These are phyloP conservation scores for Tolypocladium amazonense DNA, from an alignment of 2,329 filamentous ascomycete genomes.

Conservation along the genomic window DNA sequence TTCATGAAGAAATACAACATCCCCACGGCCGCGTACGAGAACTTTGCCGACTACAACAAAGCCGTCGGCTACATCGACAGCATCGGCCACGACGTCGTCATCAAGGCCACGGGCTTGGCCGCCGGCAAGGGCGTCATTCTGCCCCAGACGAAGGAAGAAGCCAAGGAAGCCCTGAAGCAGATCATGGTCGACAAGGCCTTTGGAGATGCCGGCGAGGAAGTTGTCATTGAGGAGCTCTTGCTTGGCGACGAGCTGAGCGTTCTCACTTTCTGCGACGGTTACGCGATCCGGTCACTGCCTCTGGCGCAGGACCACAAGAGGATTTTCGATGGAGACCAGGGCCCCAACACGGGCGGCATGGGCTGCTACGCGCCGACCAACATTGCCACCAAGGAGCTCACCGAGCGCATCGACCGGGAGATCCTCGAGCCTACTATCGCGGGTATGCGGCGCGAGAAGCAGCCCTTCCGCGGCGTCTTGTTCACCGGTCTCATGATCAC, in stretches of 20 bases:
- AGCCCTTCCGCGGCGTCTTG: constrained; percentile 62
- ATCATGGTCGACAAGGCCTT: constrained; percentile 90
- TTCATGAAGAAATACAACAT: constrained; percentile 91
- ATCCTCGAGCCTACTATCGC: constrained; percentile 85
- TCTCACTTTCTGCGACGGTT: constrained; percentile 83
- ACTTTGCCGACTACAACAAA: constrained; percentile 68
- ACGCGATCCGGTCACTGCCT: constrained; percentile 71
- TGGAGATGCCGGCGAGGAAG: constrained; percentile 74
- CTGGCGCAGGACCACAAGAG: constrained; percentile 96
- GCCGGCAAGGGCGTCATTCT: constrained; percentile 95
- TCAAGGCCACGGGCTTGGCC: constrained; percentile 88
- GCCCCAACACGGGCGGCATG: constrained; percentile 96
- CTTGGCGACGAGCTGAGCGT: constrained; percentile 88
- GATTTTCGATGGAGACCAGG: constrained; percentile 79
- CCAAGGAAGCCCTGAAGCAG: constrained; percentile 67
- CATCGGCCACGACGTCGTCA: constrained; percentile 66
- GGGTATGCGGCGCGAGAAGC: constrained; percentile 74
- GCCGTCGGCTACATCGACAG: constrained; percentile 65
- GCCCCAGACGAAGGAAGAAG: constrained; percentile 71
- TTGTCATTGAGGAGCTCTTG: constrained; percentile 92
- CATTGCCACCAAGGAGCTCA: constrained; percentile 63
- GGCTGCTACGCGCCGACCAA: constrained; percentile 91
- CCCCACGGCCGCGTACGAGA: constrained; percentile 82
- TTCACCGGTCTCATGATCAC: constrained; percentile 96
- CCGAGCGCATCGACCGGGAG: constrained; percentile 66